phyloP scores from a whole-genome alignment of 1,284 basidiomycete genomes.

The Fomitopsis betulina region DNA sequence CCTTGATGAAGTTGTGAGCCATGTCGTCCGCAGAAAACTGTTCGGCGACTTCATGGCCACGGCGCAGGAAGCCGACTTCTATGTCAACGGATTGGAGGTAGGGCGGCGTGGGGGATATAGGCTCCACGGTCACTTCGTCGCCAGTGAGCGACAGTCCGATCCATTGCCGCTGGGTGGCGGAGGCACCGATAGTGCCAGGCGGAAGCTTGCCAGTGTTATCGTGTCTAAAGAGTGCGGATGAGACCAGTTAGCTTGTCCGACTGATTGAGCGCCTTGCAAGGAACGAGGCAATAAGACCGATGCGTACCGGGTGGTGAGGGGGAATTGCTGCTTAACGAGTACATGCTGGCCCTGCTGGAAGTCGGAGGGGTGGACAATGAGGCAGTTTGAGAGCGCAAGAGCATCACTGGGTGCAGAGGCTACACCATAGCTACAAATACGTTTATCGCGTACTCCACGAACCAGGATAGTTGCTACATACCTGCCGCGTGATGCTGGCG shows the following conservation, averaged over 20 bases:
- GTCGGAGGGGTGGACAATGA: constrained; percentile 76
- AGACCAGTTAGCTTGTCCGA: neutral
- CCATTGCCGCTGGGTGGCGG: constrained; percentile 78
- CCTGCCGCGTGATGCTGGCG: constrained; percentile 37
- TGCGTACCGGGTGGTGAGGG: constrained; percentile 69
- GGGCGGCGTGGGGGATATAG: constrained; percentile 58
- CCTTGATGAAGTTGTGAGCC: constrained; percentile 66
- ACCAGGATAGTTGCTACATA: constrained; percentile 23
- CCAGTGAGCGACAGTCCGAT: constrained; percentile 77
- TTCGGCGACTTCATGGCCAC: constrained; percentile 61
- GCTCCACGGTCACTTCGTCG: constrained; percentile 70
- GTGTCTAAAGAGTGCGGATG: constrained; percentile 41
- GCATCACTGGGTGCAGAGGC: constrained; percentile 52
- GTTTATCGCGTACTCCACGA: neutral
- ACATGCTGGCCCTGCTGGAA: constrained; percentile 73
- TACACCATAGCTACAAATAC: constrained; percentile 47
- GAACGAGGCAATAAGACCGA: neutral
- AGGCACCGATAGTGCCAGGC: constrained; percentile 63
- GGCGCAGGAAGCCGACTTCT: constrained; percentile 72
- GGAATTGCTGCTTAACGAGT: constrained; percentile 63
- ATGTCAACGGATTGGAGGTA: constrained; percentile 79
- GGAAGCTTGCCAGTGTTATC: constrained; percentile 70
- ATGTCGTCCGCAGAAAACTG: constrained; percentile 87
- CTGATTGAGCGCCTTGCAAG: neutral
- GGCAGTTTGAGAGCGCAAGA: constrained; percentile 78